Evolutionary conservation across 805 yeast genomes (phyloP).

Genomic region (Saturnispora gosingensis): DNA sequence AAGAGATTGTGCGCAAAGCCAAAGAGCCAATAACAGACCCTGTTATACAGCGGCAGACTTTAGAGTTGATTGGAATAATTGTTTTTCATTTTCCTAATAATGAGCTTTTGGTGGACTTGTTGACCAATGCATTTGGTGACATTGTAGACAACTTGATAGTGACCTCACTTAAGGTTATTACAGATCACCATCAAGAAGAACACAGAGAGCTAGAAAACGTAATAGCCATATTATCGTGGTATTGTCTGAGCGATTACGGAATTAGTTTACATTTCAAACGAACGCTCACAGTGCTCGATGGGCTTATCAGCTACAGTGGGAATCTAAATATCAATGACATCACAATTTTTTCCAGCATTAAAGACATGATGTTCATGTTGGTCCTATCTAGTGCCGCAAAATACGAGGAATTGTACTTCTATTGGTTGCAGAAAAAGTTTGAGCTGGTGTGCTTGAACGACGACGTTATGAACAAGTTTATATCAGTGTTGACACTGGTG

Average conservation of each 20-base stretch:
- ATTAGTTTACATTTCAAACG: neutral
- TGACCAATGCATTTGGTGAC: neutral
- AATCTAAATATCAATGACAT: neutral
- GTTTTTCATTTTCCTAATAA: neutral
- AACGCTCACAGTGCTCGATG: neutral
- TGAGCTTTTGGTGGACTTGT: neutral
- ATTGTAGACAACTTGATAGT: neutral
- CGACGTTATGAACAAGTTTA: neutral
- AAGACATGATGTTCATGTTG: neutral
- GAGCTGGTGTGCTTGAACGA: neutral
- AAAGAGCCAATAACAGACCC: neutral
- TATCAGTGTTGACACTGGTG: neutral
- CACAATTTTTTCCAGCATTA: neutral
- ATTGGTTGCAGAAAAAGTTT: neutral
- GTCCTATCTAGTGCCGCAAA: neutral
- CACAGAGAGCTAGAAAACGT: neutral
- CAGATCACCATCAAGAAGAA: neutral
- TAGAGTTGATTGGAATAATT: neutral
- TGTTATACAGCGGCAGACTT: neutral
- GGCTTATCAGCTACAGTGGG: neutral
- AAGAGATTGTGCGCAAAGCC: neutral
- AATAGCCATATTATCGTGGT: neutral
- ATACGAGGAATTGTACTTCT: neutral
- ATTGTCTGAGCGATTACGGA: neutral
- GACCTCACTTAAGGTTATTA: neutral